Conservation (phyloP, 495 filamentous ascomycete species). For the Paragyromitra xinjiangensis region DNA sequence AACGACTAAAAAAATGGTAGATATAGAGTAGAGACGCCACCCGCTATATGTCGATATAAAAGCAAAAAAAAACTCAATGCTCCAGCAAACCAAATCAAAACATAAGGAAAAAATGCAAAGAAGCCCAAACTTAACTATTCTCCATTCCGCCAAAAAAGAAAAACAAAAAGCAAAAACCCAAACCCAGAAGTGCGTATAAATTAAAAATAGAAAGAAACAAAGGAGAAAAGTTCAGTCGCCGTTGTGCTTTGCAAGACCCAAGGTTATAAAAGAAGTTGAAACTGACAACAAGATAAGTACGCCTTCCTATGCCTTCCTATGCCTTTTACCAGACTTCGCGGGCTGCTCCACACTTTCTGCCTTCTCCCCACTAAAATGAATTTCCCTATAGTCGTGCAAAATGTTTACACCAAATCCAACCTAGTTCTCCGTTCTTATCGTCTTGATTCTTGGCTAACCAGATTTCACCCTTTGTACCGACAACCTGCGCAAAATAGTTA, state of each 20-base stretch:
- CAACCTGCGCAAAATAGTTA: slow-evolving; percentile 58
- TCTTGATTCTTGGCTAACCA: slow-evolving; percentile 99
- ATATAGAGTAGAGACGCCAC: slow-evolving; percentile 49
- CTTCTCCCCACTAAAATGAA: not conserved
- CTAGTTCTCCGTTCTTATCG: slow-evolving; percentile 76
- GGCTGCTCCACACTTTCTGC: not conserved
- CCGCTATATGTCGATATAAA: slow-evolving; percentile 44
- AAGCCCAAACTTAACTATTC: slow-evolving; percentile 39
- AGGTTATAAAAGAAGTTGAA: slow-evolving; percentile 41
- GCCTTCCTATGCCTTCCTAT: slow-evolving; percentile 19
- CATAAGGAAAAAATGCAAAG: slow-evolving; percentile 33
- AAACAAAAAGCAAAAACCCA: slow-evolving; percentile 32
- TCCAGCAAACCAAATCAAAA: slow-evolving; percentile 41
- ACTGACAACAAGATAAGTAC: slow-evolving; percentile 25
- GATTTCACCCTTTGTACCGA: slow-evolving; percentile 94
- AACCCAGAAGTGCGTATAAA: slow-evolving; percentile 42
- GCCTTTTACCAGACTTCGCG: slow-evolving; percentile 1
- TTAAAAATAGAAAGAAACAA: slow-evolving; percentile 5
- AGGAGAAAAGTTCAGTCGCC: slow-evolving; percentile 6
- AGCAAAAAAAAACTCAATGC: slow-evolving; percentile 46
- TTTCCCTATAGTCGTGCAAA: slow-evolving; percentile 62
- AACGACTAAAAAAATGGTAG: slow-evolving; percentile 29
- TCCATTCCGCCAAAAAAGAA: slow-evolving; percentile 37
- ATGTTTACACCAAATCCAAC: slow-evolving; percentile 99
- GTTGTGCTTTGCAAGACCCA: slow-evolving; percentile 34